These are phyloP conservation scores for Suillus subluteus DNA, from an alignment of 768 basidiomycete genomes.

Conservation along the genomic window DNA sequence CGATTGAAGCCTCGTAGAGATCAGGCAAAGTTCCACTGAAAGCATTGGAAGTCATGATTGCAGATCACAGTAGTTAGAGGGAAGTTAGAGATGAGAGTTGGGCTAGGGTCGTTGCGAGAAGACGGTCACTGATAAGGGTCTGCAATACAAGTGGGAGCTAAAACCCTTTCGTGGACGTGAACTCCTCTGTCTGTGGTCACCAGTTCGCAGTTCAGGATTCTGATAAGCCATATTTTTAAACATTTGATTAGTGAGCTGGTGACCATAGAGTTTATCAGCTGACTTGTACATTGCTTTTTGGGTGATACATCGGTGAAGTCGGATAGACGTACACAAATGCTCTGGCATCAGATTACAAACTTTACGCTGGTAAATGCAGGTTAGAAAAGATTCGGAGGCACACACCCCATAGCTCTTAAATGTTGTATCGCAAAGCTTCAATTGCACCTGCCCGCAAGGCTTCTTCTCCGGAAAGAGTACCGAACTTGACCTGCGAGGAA, in stretches of 20 bases:
- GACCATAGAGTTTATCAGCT: neutral
- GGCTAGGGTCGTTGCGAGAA: neutral
- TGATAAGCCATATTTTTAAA: slow-evolving; percentile 4
- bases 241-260: neutral
- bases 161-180: neutral
- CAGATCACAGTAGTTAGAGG: neutral
- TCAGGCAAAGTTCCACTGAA: slow-evolving; percentile 30
- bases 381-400: neutral
- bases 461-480: no score
- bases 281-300: neutral
- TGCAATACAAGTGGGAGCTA: neutral
- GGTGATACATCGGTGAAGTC: neutral
- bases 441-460: no score
- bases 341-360: neutral
- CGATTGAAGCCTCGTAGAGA: slow-evolving; percentile 39
- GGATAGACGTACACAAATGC: neutral
- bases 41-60: neutral
- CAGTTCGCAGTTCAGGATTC: neutral
- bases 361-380: neutral
- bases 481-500: neutral
- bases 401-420: no score
- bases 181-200: neutral
- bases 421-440: no score
- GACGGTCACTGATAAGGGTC: neutral
- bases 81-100: neutral